Conservation (phyloP, 306 rosid species). For the Dalbergia oliveri region DNA sequence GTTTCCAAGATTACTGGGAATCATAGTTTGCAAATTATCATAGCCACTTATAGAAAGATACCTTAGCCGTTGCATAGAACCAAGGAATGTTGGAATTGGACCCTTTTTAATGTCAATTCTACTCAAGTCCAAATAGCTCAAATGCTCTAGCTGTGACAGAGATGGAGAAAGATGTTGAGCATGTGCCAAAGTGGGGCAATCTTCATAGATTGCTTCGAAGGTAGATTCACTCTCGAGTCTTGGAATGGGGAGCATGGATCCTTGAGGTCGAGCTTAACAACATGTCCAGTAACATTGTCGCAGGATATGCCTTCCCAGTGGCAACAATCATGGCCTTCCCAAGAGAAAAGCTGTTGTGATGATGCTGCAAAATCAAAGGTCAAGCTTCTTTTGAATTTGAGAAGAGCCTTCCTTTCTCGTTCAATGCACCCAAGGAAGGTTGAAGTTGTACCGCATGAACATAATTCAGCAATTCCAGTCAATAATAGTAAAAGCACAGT, state of each 20-base stretch:
- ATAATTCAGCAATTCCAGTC: too few species aligned
- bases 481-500: too few species aligned
- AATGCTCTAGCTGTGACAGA: neutral
- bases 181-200: neutral
- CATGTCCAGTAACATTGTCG: neutral
- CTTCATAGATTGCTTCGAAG: neutral
- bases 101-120: too few species aligned
- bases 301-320: conserved; percentile 10
- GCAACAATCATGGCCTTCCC: conserved; percentile 11
- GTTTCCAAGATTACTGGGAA: conserved; percentile 12
- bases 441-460: too few species aligned
- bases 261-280: neutral
- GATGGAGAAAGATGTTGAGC: neutral
- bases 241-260: neutral
- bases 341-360: neutral
- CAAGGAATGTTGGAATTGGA: too few species aligned
- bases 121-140: too few species aligned
- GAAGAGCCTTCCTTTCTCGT: neutral
- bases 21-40: neutral
- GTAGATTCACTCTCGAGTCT: neutral
- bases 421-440: neutral
- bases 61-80: too few species aligned
- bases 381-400: neutral
- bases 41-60: too few species aligned
- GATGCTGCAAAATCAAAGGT: neutral